Base-by-base conservation (phyloP, 108 stramenopile species). In the Discostella stelligeroides region DNA sequence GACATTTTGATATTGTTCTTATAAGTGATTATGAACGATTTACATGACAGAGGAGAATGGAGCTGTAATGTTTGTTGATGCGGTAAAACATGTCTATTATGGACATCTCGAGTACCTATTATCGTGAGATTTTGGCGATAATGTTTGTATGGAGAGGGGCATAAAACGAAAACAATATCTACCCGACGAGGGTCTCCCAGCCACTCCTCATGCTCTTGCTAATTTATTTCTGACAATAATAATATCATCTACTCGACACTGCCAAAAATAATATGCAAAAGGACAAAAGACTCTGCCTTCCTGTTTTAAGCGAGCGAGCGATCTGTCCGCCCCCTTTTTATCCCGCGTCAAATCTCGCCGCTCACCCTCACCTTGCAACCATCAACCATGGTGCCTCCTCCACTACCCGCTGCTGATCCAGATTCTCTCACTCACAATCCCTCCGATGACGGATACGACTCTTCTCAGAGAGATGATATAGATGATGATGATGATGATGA, bases 1-100 rank as follows among this genome's bases (percentile, higher is more conserved):
- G 76, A 38, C 76, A 76, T 51, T 76, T 76, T 43, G 76, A 76
- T 48, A 17, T 76, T 55, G 76, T 76, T 17, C 50, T 67, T 8
- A 28, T 68, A 4, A 64, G 68, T 23, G 66, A 76, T 57, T 49
- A 76, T 30, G 68, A 76, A 29, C 23, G 61, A 38, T 76, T 70
- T 80, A 40, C 68, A 72, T 80, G 41, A 80, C 72, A 1, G 79
- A 73, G 46, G 67, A 28, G 49, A 80, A 80, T 51, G 79, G 79
- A n/a, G 79, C 73, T 55, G 79, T 80, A 11, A 25, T 57, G 50
- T 80, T 80, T 65, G 69, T 80, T 51, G 79, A 80, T 70, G 79
- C 79, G 39, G 79, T 80, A 49, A 73, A 38, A 24, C 79, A 80
- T 65, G 25, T 80, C 18, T 80, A 80, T 55, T 65, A 73, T 43